Percentiles rank a stretch among this genome's conserved stretches.
Evolutionary conservation across 371 early-diverging fungal genomes (phyloP).

Genomic region (Dichotomocladium elegans): DNA sequence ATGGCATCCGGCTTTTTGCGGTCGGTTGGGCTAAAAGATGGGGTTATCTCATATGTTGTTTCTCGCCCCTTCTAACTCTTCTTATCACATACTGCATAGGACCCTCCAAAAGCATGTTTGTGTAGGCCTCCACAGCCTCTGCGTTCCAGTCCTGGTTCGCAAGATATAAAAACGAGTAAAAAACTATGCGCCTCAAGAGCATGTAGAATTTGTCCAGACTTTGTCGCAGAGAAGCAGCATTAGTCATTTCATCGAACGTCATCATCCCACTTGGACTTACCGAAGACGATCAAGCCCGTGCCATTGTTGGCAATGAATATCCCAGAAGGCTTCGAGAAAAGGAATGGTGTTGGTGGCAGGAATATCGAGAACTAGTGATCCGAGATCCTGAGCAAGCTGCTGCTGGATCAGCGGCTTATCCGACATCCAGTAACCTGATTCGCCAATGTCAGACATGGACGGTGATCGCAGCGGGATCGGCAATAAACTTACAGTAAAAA

Average conservation of each 20-base stretch:
- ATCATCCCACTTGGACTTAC: conserved; percentile 36
- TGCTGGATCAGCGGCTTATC: conserved; percentile 93
- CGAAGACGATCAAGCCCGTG: conserved; percentile 82
- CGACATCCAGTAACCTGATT: conserved; percentile 89
- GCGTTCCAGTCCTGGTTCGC: conserved; percentile 64
- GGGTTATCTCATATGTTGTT: too few relatives aligned
- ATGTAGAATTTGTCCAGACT: conserved; percentile 87
- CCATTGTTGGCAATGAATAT: conserved; percentile 82
- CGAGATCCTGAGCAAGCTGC: conserved; percentile 77
- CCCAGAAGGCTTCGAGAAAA: conserved; percentile 82
- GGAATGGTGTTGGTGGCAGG: conserved; percentile 50
- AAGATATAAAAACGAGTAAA: conserved; percentile 65
- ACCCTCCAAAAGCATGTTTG: conserved; percentile 59
- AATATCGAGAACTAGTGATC: conserved; percentile 58
- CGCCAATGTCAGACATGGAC: too few relatives aligned
- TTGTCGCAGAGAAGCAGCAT: neutral
- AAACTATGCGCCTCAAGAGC: conserved; percentile 73
- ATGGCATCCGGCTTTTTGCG: conserved; percentile 71
- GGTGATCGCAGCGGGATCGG: neutral
- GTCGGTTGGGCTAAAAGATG: conserved; percentile 52
- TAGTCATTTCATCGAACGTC: neutral
- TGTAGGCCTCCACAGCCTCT: conserved; percentile 54
- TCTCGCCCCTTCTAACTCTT: too few relatives aligned
- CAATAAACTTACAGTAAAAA: conserved; percentile 76
- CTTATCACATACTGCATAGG: conserved; percentile 71